Percentiles rank a stretch among this genome's conserved stretches.
phyloP scores from a whole-genome alignment of 2,329 filamentous ascomycete genomes.

The Cytospora schulzeri region DNA sequence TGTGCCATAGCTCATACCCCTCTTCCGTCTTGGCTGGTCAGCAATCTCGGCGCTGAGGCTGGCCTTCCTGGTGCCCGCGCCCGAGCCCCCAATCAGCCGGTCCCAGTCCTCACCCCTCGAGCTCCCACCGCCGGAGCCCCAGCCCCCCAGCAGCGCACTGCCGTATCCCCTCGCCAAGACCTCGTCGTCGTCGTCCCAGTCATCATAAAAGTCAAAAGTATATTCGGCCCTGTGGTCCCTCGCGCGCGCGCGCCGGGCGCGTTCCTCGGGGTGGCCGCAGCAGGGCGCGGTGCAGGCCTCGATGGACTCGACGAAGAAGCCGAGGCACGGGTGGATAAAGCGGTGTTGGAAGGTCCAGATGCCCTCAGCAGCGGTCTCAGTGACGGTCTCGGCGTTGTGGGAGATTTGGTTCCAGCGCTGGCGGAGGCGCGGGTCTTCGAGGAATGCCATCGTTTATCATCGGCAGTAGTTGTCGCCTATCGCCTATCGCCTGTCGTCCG shows the following conservation, averaged over 20 bases:
- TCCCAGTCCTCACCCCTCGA: constrained; percentile 74
- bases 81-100: constrained; percentile 73
- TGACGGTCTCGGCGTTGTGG: constrained; percentile 86
- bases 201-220: constrained; percentile 96
- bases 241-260: constrained; percentile 67
- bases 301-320: constrained; percentile 65
- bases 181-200: constrained; percentile 70
- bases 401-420: constrained; percentile 93
- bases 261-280: constrained; percentile 72
- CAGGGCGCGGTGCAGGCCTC: constrained; percentile 74
- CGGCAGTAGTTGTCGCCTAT: neutral
- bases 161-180: constrained; percentile 38
- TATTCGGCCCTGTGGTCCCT: constrained; percentile 72
- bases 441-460: constrained; percentile 54
- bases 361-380: constrained; percentile 86
- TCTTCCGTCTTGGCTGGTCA: constrained; percentile 70
- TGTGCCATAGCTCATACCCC: constrained; percentile 89
- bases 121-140: constrained; percentile 11
- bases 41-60: constrained; percentile 46
- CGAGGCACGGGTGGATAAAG: constrained; percentile 82
- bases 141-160: constrained; percentile 63
- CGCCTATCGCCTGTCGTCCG: no score
- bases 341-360: constrained; percentile 87
- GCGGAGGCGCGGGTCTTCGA: constrained; percentile 84
- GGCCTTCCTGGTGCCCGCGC: constrained; percentile 32